A percentile compares a stretch with the other conserved stretches of the same genome.
Evolutionary conservation across 2,329 filamentous ascomycete species (phyloP).

Genomic region (Penicillium sumatraense): DNA sequence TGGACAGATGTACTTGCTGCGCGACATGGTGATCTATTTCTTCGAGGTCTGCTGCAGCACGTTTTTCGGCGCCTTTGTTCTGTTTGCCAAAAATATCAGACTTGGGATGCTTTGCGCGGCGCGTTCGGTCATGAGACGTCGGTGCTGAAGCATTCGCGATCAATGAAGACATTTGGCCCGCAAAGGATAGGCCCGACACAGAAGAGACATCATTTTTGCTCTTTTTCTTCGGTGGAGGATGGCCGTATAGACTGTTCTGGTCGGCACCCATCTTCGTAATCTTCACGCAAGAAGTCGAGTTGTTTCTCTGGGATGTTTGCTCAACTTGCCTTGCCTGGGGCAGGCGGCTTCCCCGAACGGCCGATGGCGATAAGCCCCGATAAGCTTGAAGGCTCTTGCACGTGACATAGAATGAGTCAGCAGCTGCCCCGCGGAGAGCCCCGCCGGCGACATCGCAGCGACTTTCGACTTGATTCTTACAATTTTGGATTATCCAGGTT

Average conservation of each 20-base stretch:
- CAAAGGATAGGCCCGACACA: slow-evolving; percentile 79
- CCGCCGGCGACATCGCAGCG: slow-evolving; percentile 2
- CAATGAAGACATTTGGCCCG: slow-evolving; percentile 82
- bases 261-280: slow-evolving; percentile 27
- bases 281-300: no score
- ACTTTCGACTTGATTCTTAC: background rate
- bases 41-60: slow-evolving; percentile 61
- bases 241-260: slow-evolving; percentile 69
- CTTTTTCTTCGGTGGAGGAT: slow-evolving; percentile 68
- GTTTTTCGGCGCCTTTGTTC: slow-evolving; percentile 66
- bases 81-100: slow-evolving; percentile 71
- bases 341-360: no score
- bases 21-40: slow-evolving; percentile 59
- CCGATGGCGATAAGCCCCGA: background rate
- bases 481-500: background rate
- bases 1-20: slow-evolving; percentile 66
- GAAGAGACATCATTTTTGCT: slow-evolving; percentile 58
- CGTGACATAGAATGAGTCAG: slow-evolving; percentile 1
- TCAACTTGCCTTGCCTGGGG: no score
- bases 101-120: slow-evolving; percentile 59
- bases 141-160: slow-evolving; percentile 62
- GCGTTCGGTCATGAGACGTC: slow-evolving; percentile 46
- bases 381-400: no score
- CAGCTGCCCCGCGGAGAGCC: background rate
- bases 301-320: no score